phyloP scores from a whole-genome alignment of 768 basidiomycete genomes.

The Amanita phalloides region DNA sequence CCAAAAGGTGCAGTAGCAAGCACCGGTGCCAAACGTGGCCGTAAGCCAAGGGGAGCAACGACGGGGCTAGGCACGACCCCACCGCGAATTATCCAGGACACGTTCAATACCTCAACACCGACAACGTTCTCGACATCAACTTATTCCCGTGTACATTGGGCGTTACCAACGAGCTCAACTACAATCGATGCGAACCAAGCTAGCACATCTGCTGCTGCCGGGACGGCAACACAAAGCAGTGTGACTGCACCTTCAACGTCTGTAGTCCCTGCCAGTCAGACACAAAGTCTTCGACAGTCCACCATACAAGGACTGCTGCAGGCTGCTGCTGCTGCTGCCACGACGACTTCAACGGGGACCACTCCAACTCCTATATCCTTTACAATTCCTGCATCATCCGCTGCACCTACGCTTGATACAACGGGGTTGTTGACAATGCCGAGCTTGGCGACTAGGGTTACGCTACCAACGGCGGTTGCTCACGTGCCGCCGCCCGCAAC shows the following conservation, averaged over 20 bases:
- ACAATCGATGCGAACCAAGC: conserved; percentile 1
- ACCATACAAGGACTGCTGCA: not conserved
- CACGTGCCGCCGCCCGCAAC: conserved; percentile 3
- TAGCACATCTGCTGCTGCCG: not conserved
- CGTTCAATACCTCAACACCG: conserved; percentile 1
- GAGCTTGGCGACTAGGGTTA: conserved; percentile 7
- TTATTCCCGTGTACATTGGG: conserved; percentile 6
- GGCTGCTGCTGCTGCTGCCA: not conserved
- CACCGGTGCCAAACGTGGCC: conserved; percentile 32
- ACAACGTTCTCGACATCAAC: not conserved
- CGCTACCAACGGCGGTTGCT: conserved; percentile 8
- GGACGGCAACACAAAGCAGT: conserved; percentile 5
- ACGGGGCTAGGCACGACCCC: conserved; percentile 16
- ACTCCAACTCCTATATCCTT: not conserved
- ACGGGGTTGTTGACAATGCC: conserved; percentile 13
- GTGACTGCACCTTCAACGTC: not conserved
- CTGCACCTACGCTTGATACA: conserved; percentile 10
- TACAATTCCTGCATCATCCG: not conserved
- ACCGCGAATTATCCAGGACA: conserved; percentile 17
- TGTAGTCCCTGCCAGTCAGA: not conserved
- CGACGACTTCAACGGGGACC: not conserved
- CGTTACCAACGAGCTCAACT: conserved; percentile 7
- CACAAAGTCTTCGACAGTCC: not conserved
- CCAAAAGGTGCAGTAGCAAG: conserved; percentile 16
- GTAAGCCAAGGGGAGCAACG: conserved; percentile 33